Conservation (phyloP, 345 rosid species). For the Dipteronia dyeriana region DNA sequence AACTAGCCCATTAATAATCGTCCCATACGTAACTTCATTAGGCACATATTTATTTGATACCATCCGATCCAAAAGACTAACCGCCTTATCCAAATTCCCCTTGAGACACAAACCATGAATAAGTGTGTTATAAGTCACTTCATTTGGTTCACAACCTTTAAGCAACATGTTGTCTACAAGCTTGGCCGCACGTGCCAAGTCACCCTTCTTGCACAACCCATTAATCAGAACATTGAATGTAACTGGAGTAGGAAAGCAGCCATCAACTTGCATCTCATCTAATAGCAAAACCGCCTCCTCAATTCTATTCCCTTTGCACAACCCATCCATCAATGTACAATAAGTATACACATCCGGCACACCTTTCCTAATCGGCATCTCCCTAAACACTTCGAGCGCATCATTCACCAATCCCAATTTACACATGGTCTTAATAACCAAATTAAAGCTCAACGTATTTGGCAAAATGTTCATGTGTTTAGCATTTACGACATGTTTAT, state of each 20-base stretch:
- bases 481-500: conserved; percentile 44
- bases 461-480: conserved; percentile 53
- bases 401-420: conserved; percentile 68
- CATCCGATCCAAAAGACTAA: conserved; percentile 79
- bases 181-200: conserved; percentile 70
- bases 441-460: conserved; percentile 69
- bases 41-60: conserved; percentile 69
- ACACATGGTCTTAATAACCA: conserved; percentile 71
- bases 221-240: conserved; percentile 76
- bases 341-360: conserved; percentile 80
- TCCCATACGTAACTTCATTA: conserved; percentile 81
- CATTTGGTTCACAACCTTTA: conserved; percentile 81
- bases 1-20: conserved; percentile 77
- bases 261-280: conserved; percentile 96
- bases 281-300: conserved; percentile 82
- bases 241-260: conserved; percentile 65
- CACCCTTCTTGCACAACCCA: conserved; percentile 85
- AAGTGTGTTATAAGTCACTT: conserved; percentile 84
- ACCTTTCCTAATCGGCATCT: conserved; percentile 57
- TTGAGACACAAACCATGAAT: conserved; percentile 83
- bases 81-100: conserved; percentile 83
- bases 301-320: conserved; percentile 73
- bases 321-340: conserved; percentile 91
- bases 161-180: conserved; percentile 92
- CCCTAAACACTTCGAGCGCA: conserved; percentile 72